phyloP scores from a whole-genome alignment of 2,329 filamentous ascomycete genomes.

The Talaromyces sp. region DNA sequence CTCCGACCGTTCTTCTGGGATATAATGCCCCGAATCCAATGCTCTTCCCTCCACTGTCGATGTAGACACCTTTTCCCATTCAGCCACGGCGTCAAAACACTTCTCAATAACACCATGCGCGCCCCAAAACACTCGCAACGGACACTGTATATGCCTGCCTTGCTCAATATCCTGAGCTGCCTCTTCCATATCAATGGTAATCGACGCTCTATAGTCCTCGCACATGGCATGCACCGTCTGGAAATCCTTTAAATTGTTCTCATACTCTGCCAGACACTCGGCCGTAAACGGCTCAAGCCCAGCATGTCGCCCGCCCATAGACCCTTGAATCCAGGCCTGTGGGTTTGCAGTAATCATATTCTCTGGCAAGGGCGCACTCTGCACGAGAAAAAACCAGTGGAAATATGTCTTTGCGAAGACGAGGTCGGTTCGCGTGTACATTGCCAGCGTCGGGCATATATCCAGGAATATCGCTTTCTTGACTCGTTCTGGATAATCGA shows the following conservation, averaged over 20 bases:
- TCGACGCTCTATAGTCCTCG: slow-evolving; percentile 53
- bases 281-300: slow-evolving; percentile 28
- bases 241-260: slow-evolving; percentile 36
- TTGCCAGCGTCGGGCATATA: slow-evolving; percentile 52
- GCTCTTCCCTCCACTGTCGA: slow-evolving; percentile 34
- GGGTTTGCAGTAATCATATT: slow-evolving; percentile 39
- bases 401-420: slow-evolving; percentile 49
- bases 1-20: slow-evolving; percentile 49
- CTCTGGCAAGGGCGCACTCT: slow-evolving; percentile 48
- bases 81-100: slow-evolving; percentile 45
- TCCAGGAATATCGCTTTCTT: slow-evolving; percentile 45
- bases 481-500: slow-evolving; percentile 42
- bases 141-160: slow-evolving; percentile 42
- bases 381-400: slow-evolving; percentile 58
- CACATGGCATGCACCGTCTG: slow-evolving; percentile 46
- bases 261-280: slow-evolving; percentile 38
- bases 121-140: slow-evolving; percentile 50
- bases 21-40: slow-evolving; percentile 47
- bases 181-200: slow-evolving; percentile 49
- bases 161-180: slow-evolving; percentile 41
- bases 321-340: slow-evolving; percentile 38
- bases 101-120: slow-evolving; percentile 45
- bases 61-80: slow-evolving; percentile 47
- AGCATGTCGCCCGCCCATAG: slow-evolving; percentile 34
- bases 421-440: slow-evolving; percentile 44